Percentiles rank a stretch among this genome's conserved stretches.
These are phyloP conservation scores for Medicago lupulina DNA, from an alignment of 306 rosid species.

Conservation along the genomic window DNA sequence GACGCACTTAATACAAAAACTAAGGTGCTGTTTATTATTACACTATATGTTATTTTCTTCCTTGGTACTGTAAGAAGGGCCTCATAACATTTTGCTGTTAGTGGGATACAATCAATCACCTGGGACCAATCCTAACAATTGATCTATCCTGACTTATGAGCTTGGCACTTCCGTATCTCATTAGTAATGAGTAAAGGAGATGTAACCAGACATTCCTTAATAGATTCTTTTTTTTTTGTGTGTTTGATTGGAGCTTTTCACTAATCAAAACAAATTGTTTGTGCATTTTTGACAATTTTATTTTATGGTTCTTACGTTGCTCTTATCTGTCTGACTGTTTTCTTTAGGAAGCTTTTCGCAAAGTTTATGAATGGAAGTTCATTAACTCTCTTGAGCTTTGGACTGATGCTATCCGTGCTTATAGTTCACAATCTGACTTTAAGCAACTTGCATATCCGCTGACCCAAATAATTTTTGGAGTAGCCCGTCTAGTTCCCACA, in stretches of 20 bases:
- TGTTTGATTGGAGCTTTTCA: slow-evolving; percentile 29
- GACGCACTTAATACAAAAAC: slow-evolving; percentile 89
- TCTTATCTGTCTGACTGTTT: slow-evolving; percentile 39
- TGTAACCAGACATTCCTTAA: neutral
- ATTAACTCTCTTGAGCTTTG: slow-evolving; percentile 95
- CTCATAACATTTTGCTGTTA: neutral
- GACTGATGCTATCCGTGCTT: slow-evolving; percentile 82
- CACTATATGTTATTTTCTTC: slow-evolving; percentile 28
- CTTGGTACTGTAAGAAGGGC: slow-evolving; percentile 12
- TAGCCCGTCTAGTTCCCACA: slow-evolving; percentile 87
- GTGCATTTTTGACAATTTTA: slow-evolving; percentile 24
- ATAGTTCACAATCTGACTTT: slow-evolving; percentile 75
- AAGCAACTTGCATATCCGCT: slow-evolving; percentile 90
- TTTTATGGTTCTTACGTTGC: slow-evolving; percentile 35
- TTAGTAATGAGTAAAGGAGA: slow-evolving; percentile 4
- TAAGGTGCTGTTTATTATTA: slow-evolving; percentile 62
- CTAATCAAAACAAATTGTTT: neutral
- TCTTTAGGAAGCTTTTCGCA: slow-evolving; percentile 86
- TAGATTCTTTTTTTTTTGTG: neutral
- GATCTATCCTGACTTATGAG: slow-evolving; percentile 11
- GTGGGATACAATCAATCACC: slow-evolving; percentile 17
- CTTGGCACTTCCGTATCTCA: slow-evolving; percentile 1
- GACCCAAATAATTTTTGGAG: slow-evolving; percentile 87
- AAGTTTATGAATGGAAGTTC: slow-evolving; percentile 94
- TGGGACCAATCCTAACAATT: neutral